Evolutionary conservation across 2,329 filamentous ascomycete genomes (phyloP).

Genomic region (Drechslerella coelobrocha): DNA sequence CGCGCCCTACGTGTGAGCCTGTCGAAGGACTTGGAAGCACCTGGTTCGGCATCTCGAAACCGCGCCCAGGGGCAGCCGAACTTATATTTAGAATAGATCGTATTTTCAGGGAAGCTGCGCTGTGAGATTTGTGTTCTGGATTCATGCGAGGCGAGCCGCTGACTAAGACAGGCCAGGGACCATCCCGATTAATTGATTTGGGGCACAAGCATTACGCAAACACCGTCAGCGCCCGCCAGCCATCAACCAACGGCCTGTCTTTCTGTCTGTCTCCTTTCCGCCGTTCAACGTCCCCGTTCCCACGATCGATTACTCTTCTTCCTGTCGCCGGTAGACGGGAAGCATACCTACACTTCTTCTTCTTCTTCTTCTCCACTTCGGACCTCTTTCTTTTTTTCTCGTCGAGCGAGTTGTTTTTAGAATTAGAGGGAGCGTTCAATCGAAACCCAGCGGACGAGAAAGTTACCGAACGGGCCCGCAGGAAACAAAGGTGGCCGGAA

Average conservation of each 20-base stretch:
- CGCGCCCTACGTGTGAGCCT: too few species aligned
- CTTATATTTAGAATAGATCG: too few species aligned
- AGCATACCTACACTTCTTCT: background rate
- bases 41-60: too few species aligned
- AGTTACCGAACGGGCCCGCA: background rate
- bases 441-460: background rate
- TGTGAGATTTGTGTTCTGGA: too few species aligned
- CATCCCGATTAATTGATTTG: too few species aligned
- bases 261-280: background rate
- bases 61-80: too few species aligned
- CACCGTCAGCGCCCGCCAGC: background rate
- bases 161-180: background rate
- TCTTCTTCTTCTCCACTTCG: background rate
- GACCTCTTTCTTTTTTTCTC: background rate
- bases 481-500: constrained; percentile 3
- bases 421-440: background rate
- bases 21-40: too few species aligned
- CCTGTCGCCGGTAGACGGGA: constrained; percentile 4
- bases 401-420: background rate
- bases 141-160: too few species aligned
- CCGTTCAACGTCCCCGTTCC: background rate
- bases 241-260: too few species aligned
- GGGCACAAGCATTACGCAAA: constrained; percentile 18
- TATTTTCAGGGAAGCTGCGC: too few species aligned
- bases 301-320: background rate